These are phyloP conservation scores for Luzula sylvatica DNA, from an alignment of 176 grass and related monocot genomes.

Conservation along the genomic window DNA sequence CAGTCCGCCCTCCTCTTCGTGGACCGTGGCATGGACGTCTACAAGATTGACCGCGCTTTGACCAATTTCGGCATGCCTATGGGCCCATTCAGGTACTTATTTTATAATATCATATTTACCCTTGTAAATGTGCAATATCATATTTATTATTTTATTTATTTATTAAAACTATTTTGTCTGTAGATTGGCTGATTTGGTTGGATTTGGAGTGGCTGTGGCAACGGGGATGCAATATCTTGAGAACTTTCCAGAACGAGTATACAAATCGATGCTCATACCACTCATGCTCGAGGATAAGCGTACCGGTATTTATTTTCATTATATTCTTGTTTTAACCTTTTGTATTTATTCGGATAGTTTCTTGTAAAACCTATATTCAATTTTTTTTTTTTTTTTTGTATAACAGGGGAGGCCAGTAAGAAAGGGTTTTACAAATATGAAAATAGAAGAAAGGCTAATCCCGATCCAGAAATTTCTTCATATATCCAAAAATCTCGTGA, in stretches of 20 bases:
- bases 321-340: not conserved
- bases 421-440: slow-evolving; percentile 98
- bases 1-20: slow-evolving; percentile 75
- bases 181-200: slow-evolving; percentile 80
- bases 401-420: slow-evolving; percentile 53
- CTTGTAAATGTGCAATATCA: too few relatives aligned
- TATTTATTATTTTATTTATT: not conserved
- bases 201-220: slow-evolving; percentile 73
- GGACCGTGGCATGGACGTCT: slow-evolving; percentile 79
- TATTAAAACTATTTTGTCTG: slow-evolving; percentile 17
- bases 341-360: not conserved
- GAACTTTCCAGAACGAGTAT: slow-evolving; percentile 72
- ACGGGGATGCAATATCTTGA: slow-evolving; percentile 78
- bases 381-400: slow-evolving; percentile 9
- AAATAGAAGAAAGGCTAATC: slow-evolving; percentile 69
- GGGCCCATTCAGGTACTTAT: slow-evolving; percentile 85
- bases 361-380: not conserved
- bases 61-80: slow-evolving; percentile 98
- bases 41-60: slow-evolving; percentile 70
- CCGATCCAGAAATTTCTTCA: slow-evolving; percentile 65
- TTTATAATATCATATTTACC: not conserved
- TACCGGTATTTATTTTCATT: slow-evolving; percentile 33
- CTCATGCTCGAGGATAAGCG: slow-evolving; percentile 87
- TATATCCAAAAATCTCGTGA: slow-evolving; percentile 73
- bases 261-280: slow-evolving; percentile 79